Evolutionary conservation across 192 early-diverging fungal species (phyloP).

Genomic region (Oehlia diaphana): DNA sequence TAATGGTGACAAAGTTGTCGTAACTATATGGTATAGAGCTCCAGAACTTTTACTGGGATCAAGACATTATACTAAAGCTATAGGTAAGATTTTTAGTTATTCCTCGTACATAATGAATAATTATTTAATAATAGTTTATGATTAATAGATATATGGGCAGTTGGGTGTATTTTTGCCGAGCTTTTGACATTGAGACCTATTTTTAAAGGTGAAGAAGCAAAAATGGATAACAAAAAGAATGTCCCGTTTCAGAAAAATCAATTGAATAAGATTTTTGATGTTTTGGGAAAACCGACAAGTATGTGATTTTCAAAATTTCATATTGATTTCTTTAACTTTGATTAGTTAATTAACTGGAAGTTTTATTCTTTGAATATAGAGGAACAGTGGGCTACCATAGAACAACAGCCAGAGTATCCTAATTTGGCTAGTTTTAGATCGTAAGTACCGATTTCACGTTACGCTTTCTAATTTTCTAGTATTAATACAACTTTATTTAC

Average conservation of each 20-base stretch:
- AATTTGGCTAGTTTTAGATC: conserved; percentile 62
- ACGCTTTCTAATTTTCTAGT: too few species aligned
- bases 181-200: conserved; percentile 83
- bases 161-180: conserved; percentile 98
- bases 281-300: conserved; percentile 85
- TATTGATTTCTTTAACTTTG: conserved; percentile 12
- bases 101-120: conserved; percentile 44
- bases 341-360: not conserved
- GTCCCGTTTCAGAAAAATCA: conserved; percentile 87
- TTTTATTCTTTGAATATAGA: conserved; percentile 36
- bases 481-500: not conserved
- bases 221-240: conserved; percentile 78
- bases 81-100: conserved; percentile 47
- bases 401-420: conserved; percentile 67
- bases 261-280: conserved; percentile 77
- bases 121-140: not conserved
- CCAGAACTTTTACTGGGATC: conserved; percentile 66
- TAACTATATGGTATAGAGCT: conserved; percentile 74
- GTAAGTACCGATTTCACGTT: conserved; percentile 34
- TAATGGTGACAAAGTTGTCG: conserved; percentile 57
- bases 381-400: conserved; percentile 75
- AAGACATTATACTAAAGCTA: conserved; percentile 63
- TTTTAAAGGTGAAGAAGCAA: conserved; percentile 77
- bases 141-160: conserved; percentile 83
- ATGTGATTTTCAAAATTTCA: conserved; percentile 31